A percentile compares a stretch with the other conserved stretches of the same genome.
Evolutionary conservation across 257 asterid species (phyloP).

Genomic region (Ajuga chamaepitys): DNA sequence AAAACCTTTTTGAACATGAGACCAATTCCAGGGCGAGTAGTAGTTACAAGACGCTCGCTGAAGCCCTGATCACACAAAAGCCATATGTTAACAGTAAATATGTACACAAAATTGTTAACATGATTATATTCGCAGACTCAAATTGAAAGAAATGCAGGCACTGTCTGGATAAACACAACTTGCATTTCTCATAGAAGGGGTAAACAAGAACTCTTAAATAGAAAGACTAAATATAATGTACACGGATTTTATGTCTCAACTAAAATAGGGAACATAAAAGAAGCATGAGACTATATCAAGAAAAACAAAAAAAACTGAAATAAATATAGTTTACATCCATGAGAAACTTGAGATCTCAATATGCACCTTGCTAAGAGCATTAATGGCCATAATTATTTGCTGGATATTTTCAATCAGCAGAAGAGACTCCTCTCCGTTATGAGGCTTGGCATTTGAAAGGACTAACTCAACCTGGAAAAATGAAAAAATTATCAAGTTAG

Average conservation of each 20-base stretch:
- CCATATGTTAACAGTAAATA: slow-evolving; percentile 8
- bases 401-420: slow-evolving; percentile 53
- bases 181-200: background rate
- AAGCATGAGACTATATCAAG: background rate
- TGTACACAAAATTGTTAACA: background rate
- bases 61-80: slow-evolving; percentile 65
- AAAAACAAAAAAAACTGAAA: background rate
- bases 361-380: slow-evolving; percentile 94
- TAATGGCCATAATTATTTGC: slow-evolving; percentile 83
- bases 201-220: background rate
- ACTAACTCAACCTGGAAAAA: slow-evolving; percentile 66
- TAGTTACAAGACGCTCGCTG: slow-evolving; percentile 85
- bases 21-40: slow-evolving; percentile 87
- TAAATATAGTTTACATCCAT: slow-evolving; percentile 4
- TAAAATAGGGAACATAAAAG: background rate
- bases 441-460: slow-evolving; percentile 58
- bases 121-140: background rate
- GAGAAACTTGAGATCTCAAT: slow-evolving; percentile 10
- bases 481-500: slow-evolving; percentile 6
- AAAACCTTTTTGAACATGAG: slow-evolving; percentile 90
- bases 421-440: slow-evolving; percentile 45
- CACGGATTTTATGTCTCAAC: background rate
- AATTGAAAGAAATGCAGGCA: background rate
- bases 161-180: background rate
- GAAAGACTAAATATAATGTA: background rate